Percentiles rank a stretch among this genome's conserved stretches.
Conservation (phyloP, 2,329 filamentous ascomycete genomes). For the Aspergillus sergii region DNA sequence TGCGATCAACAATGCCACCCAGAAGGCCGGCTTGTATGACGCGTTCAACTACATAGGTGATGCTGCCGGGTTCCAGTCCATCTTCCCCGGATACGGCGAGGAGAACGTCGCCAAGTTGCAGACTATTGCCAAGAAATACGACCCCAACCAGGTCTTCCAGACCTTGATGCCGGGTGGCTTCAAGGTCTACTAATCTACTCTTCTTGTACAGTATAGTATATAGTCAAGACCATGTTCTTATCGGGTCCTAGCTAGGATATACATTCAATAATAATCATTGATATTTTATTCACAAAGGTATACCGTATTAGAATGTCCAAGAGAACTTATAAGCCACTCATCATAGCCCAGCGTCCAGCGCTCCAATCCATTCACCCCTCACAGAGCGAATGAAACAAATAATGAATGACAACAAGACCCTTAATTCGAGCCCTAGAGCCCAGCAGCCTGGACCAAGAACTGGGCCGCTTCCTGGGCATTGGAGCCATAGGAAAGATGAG, state of each 20-base stretch:
- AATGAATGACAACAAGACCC: not conserved
- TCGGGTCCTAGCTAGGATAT: not conserved
- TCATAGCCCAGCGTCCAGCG: not conserved
- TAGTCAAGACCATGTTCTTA: not conserved
- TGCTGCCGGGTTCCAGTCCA: slow-evolving; percentile 39
- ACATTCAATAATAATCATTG: not conserved
- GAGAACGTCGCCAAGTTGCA: slow-evolving; percentile 34
- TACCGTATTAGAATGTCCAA: not conserved
- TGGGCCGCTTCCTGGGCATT: slow-evolving; percentile 41
- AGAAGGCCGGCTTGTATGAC: slow-evolving; percentile 29
- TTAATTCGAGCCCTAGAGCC: not conserved
- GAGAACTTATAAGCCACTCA: not conserved
- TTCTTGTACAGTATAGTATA: not conserved
- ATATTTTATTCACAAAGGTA: not conserved
- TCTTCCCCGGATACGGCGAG: slow-evolving; percentile 38
- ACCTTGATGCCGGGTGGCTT: slow-evolving; percentile 38
- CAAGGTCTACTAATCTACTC: slow-evolving; percentile 33
- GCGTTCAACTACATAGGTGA: slow-evolving; percentile 41
- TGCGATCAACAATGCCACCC: slow-evolving; percentile 31
- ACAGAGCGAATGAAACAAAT: too few relatives aligned
- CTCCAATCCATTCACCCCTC: not conserved
- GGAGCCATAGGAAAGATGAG: slow-evolving; percentile 45
- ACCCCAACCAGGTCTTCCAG: slow-evolving; percentile 24
- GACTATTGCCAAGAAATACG: slow-evolving; percentile 38
- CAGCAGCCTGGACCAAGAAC: slow-evolving; percentile 37